Conservation (phyloP, 768 basidiomycete genomes). For the Mycena rebaudengoi region DNA sequence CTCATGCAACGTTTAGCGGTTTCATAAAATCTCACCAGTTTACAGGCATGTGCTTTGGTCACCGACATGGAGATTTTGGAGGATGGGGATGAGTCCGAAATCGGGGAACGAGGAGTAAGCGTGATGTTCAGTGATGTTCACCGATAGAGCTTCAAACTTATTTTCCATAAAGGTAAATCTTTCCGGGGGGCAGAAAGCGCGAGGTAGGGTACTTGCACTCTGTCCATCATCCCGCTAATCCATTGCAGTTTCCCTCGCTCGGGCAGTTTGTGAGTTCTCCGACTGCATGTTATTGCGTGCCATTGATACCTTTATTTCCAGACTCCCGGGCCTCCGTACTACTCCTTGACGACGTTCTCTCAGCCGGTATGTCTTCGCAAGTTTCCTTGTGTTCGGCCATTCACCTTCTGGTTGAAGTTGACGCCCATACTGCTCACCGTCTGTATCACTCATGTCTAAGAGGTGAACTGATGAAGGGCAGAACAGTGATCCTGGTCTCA, state of each 20-base stretch:
- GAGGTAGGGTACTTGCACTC: too few relatives aligned
- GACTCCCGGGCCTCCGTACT: constrained; percentile 83
- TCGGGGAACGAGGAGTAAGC: constrained; percentile 89
- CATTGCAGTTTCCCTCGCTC: constrained; percentile 70
- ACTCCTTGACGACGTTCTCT: constrained; percentile 84
- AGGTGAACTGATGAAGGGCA: constrained; percentile 81
- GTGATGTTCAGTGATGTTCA: too few relatives aligned
- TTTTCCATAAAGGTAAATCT: constrained; percentile 46
- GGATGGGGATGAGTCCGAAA: constrained; percentile 87
- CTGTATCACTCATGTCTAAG: constrained; percentile 81
- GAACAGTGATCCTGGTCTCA: constrained; percentile 92
- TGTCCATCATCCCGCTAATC: not conserved
- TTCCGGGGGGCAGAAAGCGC: constrained; percentile 36
- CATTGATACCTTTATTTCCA: constrained; percentile 52
- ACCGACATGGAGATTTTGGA: constrained; percentile 86
- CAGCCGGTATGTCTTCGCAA: constrained; percentile 52
- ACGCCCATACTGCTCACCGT: constrained; percentile 92
- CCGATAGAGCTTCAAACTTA: too few relatives aligned
- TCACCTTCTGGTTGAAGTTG: constrained; percentile 55
- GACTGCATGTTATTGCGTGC: not conserved
- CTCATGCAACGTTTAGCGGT: too few relatives aligned
- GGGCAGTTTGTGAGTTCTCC: constrained; percentile 61
- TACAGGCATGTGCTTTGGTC: constrained; percentile 69
- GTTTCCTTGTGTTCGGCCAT: too few relatives aligned
- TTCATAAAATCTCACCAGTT: too few relatives aligned